Evolutionary conservation across 1,284 basidiomycete genomes (phyloP), one percentile per base, ranked within the genome.

Genomic region (Rhodotorula sp.): DNA sequence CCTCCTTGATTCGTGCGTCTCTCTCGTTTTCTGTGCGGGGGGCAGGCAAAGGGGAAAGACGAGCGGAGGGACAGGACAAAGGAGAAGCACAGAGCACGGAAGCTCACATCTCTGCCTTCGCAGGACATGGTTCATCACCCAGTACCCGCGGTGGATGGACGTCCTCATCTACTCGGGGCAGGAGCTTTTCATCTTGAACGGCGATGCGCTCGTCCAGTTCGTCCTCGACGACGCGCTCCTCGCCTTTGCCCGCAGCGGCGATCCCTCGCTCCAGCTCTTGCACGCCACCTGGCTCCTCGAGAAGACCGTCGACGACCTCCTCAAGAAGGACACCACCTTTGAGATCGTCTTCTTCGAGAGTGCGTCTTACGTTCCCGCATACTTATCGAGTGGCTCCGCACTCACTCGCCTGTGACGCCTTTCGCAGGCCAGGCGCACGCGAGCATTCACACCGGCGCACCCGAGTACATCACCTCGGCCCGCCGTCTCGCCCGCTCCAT

Each of bases 111-210:
- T 46, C 29, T n/a, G n/a, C n/a, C n/a, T n/a, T 17, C n/a, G 19
- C 46, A 71, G 72, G 34, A 46, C 60, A 29, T 75, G 72, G 72
- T 77, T 73, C 63, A 59, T 66, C 21, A 32, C 64, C 4, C 73
- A 71, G 46, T 65, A 67, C 48, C 71, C 84, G 8, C 78, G 87
- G 75, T 87, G 87, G 85, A 89, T 89, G 88, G 88, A 89, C 77
- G 82, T 89, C 7, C 80, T 90, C 41, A 88, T 88, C 22, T 89
- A 89, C 78, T 89, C 87, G 44, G 89, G 89, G 1, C 84, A 80
- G 48, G 88, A 90, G 77, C 83, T 84, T n/a, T 90, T 90, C 77
- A 78, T 89, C 39, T 82, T 90, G 65, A 88, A 90, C 79, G 88
- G 88, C 87, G 86, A 90, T 76, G 86, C 89, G 0, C 79, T 90